Base-by-base conservation (phyloP, 1,284 basidiomycete genomes). In the Cutaneotrichosporon sp. region DNA sequence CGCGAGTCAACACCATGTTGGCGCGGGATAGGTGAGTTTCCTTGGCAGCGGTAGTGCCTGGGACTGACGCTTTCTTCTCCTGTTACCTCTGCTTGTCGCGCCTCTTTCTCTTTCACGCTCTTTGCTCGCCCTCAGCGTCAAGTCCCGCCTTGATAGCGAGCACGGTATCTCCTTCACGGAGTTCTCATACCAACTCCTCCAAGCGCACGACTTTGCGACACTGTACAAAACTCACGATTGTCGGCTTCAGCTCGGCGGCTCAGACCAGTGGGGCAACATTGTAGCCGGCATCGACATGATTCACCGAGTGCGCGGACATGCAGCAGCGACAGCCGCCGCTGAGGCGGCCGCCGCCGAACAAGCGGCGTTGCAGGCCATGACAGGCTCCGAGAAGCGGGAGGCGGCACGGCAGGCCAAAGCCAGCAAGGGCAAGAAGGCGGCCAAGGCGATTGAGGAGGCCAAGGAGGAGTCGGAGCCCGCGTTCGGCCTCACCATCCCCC, bases 221-320 rank as follows among this genome's bases (percentile, higher is more conserved):
- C 80, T 99, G 2, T 79, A 93, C 74, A 77, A 78, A 3, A 26
- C 52, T 1, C 78, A 82, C 46, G 77, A 77, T 0, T 97, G 94
- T 72, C 84, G 84, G 2, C 81, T 97, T 39, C 96, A 99, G 74
- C 76, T 98, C 37, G 96, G 96, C 43, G 96, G 96, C 4, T 91
- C 88, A 0, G 96, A 99, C 72, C 96, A 99, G 72, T 93, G 93
- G 85, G 94, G 96, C n/a, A 98, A 98, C 70, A 97, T 98, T 59
- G 77, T 91, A 19, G 88, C 90, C 8, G 93, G 93, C 5, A 80
- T 96, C 29, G 90, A 97, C 52, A 80, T 97, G 39, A 92, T 97
- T 62, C 81, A 82, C 51, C 82, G 83, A 9, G 44, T 51, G 37
- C 39, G 52, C 4, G 51, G 26, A 64, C 39, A 57, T 61, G 41